These are phyloP conservation scores for Plenodomus biglobosus DNA, from an alignment of 2,329 filamentous ascomycete genomes.

Conservation along the genomic window DNA sequence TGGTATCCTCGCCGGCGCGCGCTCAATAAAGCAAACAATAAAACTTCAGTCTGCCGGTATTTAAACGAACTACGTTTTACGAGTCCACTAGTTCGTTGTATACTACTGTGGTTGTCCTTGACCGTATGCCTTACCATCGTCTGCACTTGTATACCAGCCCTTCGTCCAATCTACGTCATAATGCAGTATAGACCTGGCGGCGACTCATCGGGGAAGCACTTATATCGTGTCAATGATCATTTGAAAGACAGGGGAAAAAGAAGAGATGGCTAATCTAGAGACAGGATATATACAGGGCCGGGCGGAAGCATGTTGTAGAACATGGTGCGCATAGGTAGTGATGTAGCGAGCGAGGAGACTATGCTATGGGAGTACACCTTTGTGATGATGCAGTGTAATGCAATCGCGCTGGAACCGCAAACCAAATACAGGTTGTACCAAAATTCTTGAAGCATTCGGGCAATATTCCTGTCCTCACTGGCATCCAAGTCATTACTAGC, in stretches of 20 bases:
- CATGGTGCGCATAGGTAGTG: conserved; percentile 22
- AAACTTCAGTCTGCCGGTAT: conserved; percentile 32
- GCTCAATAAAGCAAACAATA: conserved; percentile 35
- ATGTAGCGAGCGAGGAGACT: conserved; percentile 33
- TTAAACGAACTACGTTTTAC: conserved; percentile 35
- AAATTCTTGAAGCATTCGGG: too few species aligned
- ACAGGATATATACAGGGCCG: conserved; percentile 24
- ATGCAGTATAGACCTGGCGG: conserved; percentile 24
- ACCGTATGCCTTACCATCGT: conserved; percentile 53
- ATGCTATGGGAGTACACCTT: too few species aligned
- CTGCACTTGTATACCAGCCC: conserved; percentile 56
- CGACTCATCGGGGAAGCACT: conserved; percentile 18
- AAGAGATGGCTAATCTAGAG: conserved; percentile 4
- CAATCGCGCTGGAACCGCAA: too few species aligned
- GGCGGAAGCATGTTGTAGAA: conserved; percentile 20
- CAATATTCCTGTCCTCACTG: too few species aligned
- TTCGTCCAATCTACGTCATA: conserved; percentile 46
- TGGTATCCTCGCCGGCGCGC: conserved; percentile 37
- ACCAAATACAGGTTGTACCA: too few species aligned
- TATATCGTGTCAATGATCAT: conserved; percentile 26
- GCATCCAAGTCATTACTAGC: too few species aligned
- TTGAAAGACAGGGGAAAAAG: conserved; percentile 11
- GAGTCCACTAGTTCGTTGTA: conserved; percentile 34
- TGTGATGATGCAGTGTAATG: too few species aligned
- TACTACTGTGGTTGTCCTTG: conserved; percentile 38